Conservation (phyloP, 805 yeast genomes). For the Priceomyces haplophilus region DNA sequence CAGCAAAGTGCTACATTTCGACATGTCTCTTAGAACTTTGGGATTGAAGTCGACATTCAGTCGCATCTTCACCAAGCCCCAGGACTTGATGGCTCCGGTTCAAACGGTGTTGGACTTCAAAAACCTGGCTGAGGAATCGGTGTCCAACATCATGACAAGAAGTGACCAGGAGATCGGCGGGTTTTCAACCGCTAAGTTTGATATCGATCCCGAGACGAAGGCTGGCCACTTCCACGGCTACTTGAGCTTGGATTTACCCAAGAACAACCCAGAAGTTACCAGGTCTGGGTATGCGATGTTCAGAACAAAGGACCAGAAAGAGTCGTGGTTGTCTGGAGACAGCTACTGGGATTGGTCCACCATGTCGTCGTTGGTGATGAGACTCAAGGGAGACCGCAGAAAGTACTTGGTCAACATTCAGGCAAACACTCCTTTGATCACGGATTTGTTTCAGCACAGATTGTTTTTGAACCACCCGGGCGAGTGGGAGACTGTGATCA, state of each 20-base stretch:
- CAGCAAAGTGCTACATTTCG: background rate
- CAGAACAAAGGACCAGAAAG: conserved; percentile 65
- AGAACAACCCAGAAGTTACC: conserved; percentile 59
- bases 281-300: conserved; percentile 82
- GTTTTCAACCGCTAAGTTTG: conserved; percentile 60
- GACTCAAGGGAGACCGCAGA: conserved; percentile 71
- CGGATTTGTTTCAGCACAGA: conserved; percentile 81
- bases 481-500: conserved; percentile 78
- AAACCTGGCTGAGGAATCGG: conserved; percentile 41
- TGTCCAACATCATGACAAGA: conserved; percentile 53
- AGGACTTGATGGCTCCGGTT: conserved; percentile 25
- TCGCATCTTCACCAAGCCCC: conserved; percentile 33
- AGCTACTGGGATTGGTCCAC: conserved; percentile 68
- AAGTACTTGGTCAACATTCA: conserved; percentile 78
- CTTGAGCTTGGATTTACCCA: conserved; percentile 65
- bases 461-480: conserved; percentile 69
- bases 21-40: conserved; percentile 42
- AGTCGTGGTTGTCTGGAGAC: conserved; percentile 47
- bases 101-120: conserved; percentile 57
- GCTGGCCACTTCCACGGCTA: conserved; percentile 50
- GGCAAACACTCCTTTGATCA: conserved; percentile 71
- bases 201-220: conserved; percentile 30
- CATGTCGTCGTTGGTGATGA: conserved; percentile 57
- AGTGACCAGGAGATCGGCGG: conserved; percentile 80
- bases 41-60: conserved; percentile 37